Evolutionary conservation across 2,329 filamentous ascomycete genomes (phyloP).

Genomic region (Fusarium sp.): DNA sequence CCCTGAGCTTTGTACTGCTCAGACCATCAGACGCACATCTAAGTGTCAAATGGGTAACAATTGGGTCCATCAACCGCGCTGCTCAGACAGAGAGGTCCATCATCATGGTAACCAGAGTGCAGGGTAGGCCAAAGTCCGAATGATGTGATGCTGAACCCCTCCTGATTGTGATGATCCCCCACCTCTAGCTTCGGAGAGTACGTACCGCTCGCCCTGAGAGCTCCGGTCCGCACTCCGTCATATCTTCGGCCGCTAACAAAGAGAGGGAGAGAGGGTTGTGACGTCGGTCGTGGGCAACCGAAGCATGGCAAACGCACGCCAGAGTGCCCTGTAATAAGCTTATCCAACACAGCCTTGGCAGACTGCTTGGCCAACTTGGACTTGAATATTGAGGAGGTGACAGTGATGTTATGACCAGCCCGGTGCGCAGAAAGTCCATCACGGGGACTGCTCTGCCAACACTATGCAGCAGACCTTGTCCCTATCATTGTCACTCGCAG

Average conservation of each 20-base stretch:
- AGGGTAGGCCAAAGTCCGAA: constrained; percentile 14
- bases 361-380: constrained; percentile 4
- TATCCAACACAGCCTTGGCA: constrained; percentile 23
- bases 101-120: not conserved
- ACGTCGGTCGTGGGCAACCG: constrained; percentile 27
- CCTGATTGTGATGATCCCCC: constrained; percentile 35
- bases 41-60: not conserved
- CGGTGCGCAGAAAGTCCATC: not conserved
- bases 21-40: not conserved
- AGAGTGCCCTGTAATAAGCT: constrained; percentile 33
- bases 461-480: not conserved
- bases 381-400: not conserved
- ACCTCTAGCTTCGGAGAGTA: constrained; percentile 21
- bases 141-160: constrained; percentile 20
- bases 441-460: not conserved
- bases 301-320: not conserved
- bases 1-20: not conserved
- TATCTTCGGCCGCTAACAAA: not conserved
- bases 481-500: not conserved
- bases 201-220: not conserved
- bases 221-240: not conserved
- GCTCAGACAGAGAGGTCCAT: not conserved
- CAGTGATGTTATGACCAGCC: not conserved
- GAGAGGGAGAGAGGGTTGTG: not conserved
- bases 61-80: not conserved